A percentile compares a stretch with the other conserved stretches of the same genome.
phyloP scores from a whole-genome alignment of 1,284 basidiomycete species.

The Fomitopsis betulina region DNA sequence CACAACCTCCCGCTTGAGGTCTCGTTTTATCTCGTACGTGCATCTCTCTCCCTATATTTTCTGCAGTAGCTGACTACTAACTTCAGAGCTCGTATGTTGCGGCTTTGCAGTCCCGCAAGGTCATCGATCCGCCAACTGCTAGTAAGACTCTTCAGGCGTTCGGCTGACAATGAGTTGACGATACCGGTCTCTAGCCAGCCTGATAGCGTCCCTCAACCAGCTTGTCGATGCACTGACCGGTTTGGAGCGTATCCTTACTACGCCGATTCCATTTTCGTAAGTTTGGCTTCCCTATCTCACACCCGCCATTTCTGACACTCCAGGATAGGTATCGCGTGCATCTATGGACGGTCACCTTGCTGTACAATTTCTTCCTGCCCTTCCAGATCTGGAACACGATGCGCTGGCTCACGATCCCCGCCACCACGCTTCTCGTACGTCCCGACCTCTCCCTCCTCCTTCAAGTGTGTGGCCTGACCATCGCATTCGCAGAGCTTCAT shows the following conservation, averaged over 20 bases:
- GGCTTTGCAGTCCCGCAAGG: conserved; percentile 54
- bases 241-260: conserved; percentile 73
- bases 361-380: conserved; percentile 59
- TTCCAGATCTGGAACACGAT: conserved; percentile 64
- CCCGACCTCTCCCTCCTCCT: background rate
- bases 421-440: conserved; percentile 38
- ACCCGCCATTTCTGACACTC: background rate
- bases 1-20: conserved; percentile 75
- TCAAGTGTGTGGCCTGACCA: background rate
- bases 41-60: background rate
- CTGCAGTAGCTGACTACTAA: background rate
- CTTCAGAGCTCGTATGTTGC: conserved; percentile 62
- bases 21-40: conserved; percentile 63
- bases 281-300: conserved; percentile 10
- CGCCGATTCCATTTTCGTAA: conserved; percentile 76
- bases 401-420: conserved; percentile 65
- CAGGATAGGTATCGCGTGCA: conserved; percentile 53
- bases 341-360: conserved; percentile 55
- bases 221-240: conserved; percentile 67
- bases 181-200: conserved; percentile 35
- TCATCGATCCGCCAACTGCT: conserved; percentile 59
- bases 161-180: background rate
- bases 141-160: conserved; percentile 35
- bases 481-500: conserved; percentile 40
- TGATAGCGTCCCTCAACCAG: conserved; percentile 39